phyloP scores from a whole-genome alignment of 129 eudicot species.

The carrot (Daucus carota) region DH1_v3.0 NC_030384.2:33161501-33162000 shows the following conservation, averaged over 20 bases:
- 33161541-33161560: conserved; percentile 71
- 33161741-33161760: not conserved
- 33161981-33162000: conserved; percentile 27
- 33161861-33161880: not conserved
- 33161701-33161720: too few species aligned
- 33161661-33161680: too few species aligned
- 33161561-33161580: conserved; percentile 80
- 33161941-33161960: conserved; percentile 77
- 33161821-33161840: too few species aligned
- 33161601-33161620: conserved; percentile 42
- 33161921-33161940: conserved; percentile 60
- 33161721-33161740: not conserved
- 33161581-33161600: conserved; percentile 60
- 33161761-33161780: not conserved
- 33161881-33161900: not conserved
- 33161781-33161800: too few species aligned
- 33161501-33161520: not conserved
- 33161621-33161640: not conserved
- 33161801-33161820: too few species aligned
- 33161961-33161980: conserved; percentile 90
- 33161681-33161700: too few species aligned
- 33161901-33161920: conserved; percentile 23
- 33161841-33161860: too few species aligned
- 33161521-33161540: conserved; percentile 41
- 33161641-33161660: too few species aligned